Percentiles rank a stretch among this genome's conserved stretches.
Evolutionary conservation across 108 stramenopile genomes (phyloP).

Genomic region (Cyclotella sp.): DNA sequence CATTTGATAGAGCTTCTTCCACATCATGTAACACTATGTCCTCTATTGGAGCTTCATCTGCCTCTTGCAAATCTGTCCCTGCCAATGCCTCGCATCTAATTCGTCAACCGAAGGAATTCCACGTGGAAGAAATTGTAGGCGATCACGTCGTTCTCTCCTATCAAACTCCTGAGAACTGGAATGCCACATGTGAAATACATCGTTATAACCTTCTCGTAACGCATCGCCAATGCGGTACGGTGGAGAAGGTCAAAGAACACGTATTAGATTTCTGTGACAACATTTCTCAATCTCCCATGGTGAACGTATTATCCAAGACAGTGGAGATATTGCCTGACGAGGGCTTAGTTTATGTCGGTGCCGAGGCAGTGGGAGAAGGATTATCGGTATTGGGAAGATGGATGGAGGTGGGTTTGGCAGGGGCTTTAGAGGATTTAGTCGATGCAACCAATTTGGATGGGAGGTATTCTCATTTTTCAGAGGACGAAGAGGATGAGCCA

Average conservation of each 20-base stretch:
- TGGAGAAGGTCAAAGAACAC: constrained; percentile 70
- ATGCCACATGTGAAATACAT: constrained; percentile 72
- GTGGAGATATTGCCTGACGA: constrained; percentile 69
- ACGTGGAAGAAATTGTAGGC: constrained; percentile 63
- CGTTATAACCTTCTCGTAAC: constrained; percentile 70
- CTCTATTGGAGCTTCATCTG: not conserved
- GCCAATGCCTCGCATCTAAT: constrained; percentile 7
- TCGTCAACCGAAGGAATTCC: constrained; percentile 49
- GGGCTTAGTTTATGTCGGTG: constrained; percentile 68
- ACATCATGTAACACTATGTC: too few relatives aligned
- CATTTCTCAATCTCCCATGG: constrained; percentile 70
- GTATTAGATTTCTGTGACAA: constrained; percentile 66
- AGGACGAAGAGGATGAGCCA: constrained; percentile 40
- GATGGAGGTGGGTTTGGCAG: constrained; percentile 71
- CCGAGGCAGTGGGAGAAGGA: constrained; percentile 55
- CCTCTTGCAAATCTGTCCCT: constrained; percentile 13
- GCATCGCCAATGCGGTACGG: constrained; percentile 63
- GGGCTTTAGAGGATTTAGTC: constrained; percentile 66
- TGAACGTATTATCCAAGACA: constrained; percentile 56
- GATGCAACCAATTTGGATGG: constrained; percentile 86
- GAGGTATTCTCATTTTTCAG: constrained; percentile 50
- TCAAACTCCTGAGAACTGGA: constrained; percentile 77
- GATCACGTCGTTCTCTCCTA: constrained; percentile 70
- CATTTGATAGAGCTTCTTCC: too few relatives aligned
- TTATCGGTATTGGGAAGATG: constrained; percentile 66